Evolutionary conservation across 306 rosid species (phyloP), one percentile per base, ranked within the genome.

Genomic region (Myrica gale): DNA sequence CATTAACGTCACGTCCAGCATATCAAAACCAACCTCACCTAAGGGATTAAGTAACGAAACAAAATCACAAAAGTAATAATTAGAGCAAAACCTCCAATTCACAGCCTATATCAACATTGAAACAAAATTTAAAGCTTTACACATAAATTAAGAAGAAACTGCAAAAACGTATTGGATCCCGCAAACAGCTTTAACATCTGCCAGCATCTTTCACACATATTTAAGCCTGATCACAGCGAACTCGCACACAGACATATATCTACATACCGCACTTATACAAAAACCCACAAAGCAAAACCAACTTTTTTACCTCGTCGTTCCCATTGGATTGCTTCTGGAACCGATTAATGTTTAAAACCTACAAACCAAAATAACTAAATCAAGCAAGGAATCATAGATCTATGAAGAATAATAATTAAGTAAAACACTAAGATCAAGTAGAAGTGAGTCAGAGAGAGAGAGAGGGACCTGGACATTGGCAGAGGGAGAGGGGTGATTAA

Each of bases 271-370:
- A 69, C 41, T n/a, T 9, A 1, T 5, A 9, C 19, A 3, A 51
- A 11, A 45, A n/a, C 58, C 12, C 32, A 6, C 6, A 4, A 71
- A 48, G n/a, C 56, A 21, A 19, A 19, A 43, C 62, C 17, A 76
- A 52, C 1, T 26, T 1, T 26, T 26, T 50, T 76, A 95, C 99
- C 93, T 95, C 99, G 67, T 92, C 97, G 55, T 95, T 88, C 78
- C 97, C 97, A 73, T 85, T 84, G 13, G 92, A 92, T 85, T 95
- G 99, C 89, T 90, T 90, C 87, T 88, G 96, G 69, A 92, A 92
- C 99, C 97, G 88, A 76, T 90, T 89, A 63, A 90, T 85, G 50
- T 88, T 89, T 89, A 88, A 71, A 1, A 92, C 97, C 99, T 90
- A 50, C 20, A 69, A 76, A 20, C 17, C 69, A 10, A 66, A 68